Conservation (phyloP, 208 protist genomes). For the Crithidia sp. region DNA sequence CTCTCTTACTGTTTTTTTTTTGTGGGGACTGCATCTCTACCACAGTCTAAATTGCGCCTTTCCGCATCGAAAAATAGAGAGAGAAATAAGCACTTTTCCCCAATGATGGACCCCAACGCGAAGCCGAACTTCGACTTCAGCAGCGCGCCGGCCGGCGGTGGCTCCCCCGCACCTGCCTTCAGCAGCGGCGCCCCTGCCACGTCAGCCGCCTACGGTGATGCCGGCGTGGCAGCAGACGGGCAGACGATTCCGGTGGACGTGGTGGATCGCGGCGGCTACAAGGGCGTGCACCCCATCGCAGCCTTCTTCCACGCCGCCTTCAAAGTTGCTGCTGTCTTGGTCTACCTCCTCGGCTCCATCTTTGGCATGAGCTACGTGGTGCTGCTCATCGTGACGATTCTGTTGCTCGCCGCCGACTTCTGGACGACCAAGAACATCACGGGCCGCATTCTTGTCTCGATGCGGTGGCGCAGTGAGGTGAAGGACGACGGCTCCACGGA, state of each 20-base stretch:
- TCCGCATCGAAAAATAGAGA: neutral
- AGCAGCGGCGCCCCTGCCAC: slow-evolving; percentile 4
- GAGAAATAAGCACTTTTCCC: neutral
- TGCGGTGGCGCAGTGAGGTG: slow-evolving; percentile 96
- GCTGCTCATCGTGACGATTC: slow-evolving; percentile 86
- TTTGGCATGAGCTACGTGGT: slow-evolving; percentile 76
- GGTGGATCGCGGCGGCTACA: slow-evolving; percentile 59
- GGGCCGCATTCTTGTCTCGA: slow-evolving; percentile 91
- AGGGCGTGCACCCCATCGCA: slow-evolving; percentile 82
- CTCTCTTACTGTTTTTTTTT: too few species aligned
- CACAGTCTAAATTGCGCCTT: neutral
- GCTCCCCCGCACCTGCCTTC: slow-evolving; percentile 6
- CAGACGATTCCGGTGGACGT: slow-evolving; percentile 12
- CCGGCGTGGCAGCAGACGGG: slow-evolving; percentile 5
- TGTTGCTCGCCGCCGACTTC: slow-evolving; percentile 93
- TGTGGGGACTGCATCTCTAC: too few species aligned
- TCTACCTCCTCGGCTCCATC: slow-evolving; percentile 75
- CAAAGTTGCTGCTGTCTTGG: slow-evolving; percentile 80
- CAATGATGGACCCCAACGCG: slow-evolving; percentile 16
- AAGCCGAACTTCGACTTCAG: slow-evolving; percentile 30
- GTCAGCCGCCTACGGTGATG: neutral
- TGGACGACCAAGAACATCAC: slow-evolving; percentile 96
- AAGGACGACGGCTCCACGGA: slow-evolving; percentile 89
- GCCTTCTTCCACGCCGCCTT: slow-evolving; percentile 91
- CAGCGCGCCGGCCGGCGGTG: slow-evolving; percentile 10